Evolutionary conservation across 768 basidiomycete genomes (phyloP).

Genomic region (Amyloporia xantha): DNA sequence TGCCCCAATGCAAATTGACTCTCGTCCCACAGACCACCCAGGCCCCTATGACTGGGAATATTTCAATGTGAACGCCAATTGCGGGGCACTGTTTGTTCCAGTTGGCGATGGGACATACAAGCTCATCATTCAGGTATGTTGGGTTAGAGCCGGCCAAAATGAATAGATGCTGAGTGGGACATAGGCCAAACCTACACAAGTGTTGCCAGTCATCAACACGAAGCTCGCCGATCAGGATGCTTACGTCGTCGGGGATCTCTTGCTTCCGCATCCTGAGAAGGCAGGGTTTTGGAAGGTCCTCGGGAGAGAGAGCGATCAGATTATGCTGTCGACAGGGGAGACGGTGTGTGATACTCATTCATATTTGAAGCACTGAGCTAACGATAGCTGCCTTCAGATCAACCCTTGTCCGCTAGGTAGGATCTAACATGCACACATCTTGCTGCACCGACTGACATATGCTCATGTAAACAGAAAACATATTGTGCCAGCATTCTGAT

Average conservation of each 20-base stretch:
- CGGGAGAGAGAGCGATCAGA: conserved; percentile 40
- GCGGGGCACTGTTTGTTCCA: conserved; percentile 5
- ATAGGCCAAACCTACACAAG: background rate
- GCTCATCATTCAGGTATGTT: conserved; percentile 12
- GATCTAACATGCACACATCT: background rate
- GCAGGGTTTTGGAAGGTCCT: conserved; percentile 29
- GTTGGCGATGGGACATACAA: conserved; percentile 13
- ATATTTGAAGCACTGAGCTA: background rate
- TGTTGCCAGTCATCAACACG: conserved; percentile 24
- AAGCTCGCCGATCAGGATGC: conserved; percentile 23
- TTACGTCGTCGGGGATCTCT: conserved; percentile 34
- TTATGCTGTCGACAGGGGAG: conserved; percentile 36
- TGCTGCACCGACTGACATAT: background rate
- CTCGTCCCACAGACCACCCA: background rate
- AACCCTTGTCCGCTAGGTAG: conserved; percentile 34
- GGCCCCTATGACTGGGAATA: conserved; percentile 17
- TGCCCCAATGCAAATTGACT: background rate
- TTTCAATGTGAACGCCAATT: conserved; percentile 11
- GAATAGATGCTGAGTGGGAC: background rate
- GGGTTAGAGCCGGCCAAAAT: background rate
- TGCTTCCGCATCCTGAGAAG: conserved; percentile 34
- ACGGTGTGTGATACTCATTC: background rate
- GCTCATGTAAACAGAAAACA: conserved; percentile 21
- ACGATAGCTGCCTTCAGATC: conserved; percentile 19
- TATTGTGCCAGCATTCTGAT: conserved; percentile 28